A percentile compares a stretch with the other conserved stretches of the same genome.
Conservation (phyloP, 2,329 filamentous ascomycete species). For the Penicillium oxalicum region DNA sequence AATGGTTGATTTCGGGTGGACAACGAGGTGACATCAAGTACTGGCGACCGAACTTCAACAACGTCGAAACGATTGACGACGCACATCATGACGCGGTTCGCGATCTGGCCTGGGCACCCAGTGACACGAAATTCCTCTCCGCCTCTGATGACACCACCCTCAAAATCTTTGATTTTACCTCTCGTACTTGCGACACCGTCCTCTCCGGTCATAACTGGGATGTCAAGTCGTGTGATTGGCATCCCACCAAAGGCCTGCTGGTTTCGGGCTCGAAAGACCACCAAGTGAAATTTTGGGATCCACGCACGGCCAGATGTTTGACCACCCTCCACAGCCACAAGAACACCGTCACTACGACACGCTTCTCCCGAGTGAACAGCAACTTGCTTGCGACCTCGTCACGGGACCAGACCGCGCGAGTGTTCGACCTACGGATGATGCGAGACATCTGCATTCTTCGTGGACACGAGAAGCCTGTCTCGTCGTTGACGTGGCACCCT, state of each 20-base stretch:
- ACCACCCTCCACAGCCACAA: constrained; percentile 96
- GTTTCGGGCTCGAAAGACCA: constrained; percentile 98
- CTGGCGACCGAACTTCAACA: constrained; percentile 99
- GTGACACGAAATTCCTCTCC: constrained; percentile 91
- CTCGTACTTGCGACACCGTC: constrained; percentile 73
- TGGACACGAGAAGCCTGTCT: constrained; percentile 94
- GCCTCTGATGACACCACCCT: constrained; percentile 89
- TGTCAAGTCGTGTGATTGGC: constrained; percentile 95
- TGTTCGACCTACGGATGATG: constrained; percentile 98
- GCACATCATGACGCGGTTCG: constrained; percentile 85
- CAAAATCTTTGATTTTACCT: constrained; percentile 94
- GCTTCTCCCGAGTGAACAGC: constrained; percentile 81
- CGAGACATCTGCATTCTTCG: constrained; percentile 89
- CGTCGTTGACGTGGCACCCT: constrained; percentile 88
- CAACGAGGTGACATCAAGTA: constrained; percentile 96
- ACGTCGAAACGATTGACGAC: constrained; percentile 81
- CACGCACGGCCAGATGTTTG: constrained; percentile 79
- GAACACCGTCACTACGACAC: constrained; percentile 88
- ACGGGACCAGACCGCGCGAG: constrained; percentile 82
- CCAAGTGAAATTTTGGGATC: constrained; percentile 96
- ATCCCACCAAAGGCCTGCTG: constrained; percentile 86
- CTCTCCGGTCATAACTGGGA: constrained; percentile 97
- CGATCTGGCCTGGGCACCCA: constrained; percentile 88
- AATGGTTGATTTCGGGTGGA: constrained; percentile 94
- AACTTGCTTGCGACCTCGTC: constrained; percentile 86